Evolutionary conservation across 805 yeast genomes (phyloP), one percentile per base, ranked within the genome.

Genomic region (Tetrapisispora pingtungensis): DNA sequence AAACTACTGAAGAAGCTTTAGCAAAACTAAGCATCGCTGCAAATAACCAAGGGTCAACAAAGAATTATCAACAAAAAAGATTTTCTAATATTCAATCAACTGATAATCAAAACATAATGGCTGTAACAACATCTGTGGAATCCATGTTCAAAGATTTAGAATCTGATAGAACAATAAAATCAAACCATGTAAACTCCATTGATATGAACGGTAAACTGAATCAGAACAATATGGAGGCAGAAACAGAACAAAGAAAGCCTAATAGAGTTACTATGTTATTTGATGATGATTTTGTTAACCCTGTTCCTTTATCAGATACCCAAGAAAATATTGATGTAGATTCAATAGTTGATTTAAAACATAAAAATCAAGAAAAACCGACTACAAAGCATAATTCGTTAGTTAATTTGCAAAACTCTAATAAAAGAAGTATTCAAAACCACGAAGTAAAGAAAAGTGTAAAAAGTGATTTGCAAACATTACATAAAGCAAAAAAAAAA

Each of bases 81-180:
- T 52, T 50, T 38, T 59, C 64, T 1, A 46, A 42, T 24, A 45
- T 51, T 10, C 47, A 50, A 10, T 49, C 46, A 15, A 40, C 36
- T 18, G 41, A 33, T 30, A 42, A 42, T 33, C 41, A 41, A 18
- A 45, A 47, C 7, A 26, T 42, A 10, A 10, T 47, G 15, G 47
- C 47, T 10, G 41, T 50, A 10, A 52, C 62, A 6, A 52, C 49
- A 30, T 55, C 62, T 34, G 45, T 57, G 42, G 40, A 54, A 34
- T 54, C 62, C 1, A 55, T 61, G 59, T 61, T 62, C 40, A 57
- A 59, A 38, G 65, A 62, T 49, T 46, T 62, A 36, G 66, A 62
- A 10, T 20, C 30, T 10, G 63, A 57, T 32, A 56, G 49, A 18
- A 44, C 42, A 14, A 33, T 36, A 7, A 32, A 24, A 20, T 30